phyloP scores from a whole-genome alignment of 306 rosid species.

The Ormosia emarginata region DNA sequence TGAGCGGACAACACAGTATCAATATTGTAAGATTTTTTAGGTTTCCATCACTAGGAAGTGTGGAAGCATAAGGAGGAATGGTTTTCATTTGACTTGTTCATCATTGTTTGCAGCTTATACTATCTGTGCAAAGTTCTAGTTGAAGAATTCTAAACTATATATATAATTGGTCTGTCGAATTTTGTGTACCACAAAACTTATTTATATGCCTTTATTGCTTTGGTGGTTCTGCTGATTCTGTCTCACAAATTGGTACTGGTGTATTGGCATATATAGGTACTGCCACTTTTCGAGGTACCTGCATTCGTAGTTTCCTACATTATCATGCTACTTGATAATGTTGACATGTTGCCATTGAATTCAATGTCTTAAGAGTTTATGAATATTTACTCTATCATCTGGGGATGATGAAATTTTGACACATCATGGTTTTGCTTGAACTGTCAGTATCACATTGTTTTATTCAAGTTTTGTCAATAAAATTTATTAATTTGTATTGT shows the following conservation, averaged over 20 bases:
- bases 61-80: neutral
- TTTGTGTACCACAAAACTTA: neutral
- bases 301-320: neutral
- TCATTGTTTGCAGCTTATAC: neutral
- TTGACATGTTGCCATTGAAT: slow-evolving; percentile 5
- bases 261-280: neutral
- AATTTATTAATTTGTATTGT: neutral
- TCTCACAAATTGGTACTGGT: neutral
- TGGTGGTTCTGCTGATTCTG: neutral
- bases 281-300: neutral
- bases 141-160: neutral
- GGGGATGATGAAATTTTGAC: neutral
- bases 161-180: neutral
- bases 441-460: neutral
- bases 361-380: neutral
- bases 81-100: neutral
- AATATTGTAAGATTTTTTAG: neutral
- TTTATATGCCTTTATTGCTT: neutral
- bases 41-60: neutral
- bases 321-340: neutral
- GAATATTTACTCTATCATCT: neutral
- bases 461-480: neutral
- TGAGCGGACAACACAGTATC: neutral
- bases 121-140: neutral
- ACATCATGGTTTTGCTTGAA: neutral